Percentiles rank a stretch among this genome's conserved stretches.
Evolutionary conservation across 108 stramenopile species (phyloP).

Genomic region (Skeletonema marinoi): DNA sequence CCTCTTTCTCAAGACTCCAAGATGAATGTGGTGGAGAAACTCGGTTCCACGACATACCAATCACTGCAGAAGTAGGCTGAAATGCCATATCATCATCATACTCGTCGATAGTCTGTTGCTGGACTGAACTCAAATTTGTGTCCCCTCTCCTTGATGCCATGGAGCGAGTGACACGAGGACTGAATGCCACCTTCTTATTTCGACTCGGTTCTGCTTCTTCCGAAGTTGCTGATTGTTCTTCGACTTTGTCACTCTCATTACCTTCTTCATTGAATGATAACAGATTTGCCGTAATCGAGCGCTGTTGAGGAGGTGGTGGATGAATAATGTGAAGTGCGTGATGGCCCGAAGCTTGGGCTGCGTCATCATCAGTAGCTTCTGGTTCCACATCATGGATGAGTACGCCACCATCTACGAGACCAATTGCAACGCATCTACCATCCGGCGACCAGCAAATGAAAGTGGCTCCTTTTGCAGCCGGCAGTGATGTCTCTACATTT

Average conservation of each 20-base stretch:
- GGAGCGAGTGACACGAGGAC: constrained; percentile 42
- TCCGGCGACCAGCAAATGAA: constrained; percentile 74
- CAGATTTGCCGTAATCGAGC: not conserved
- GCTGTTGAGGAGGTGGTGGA: not conserved
- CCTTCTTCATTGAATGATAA: not conserved
- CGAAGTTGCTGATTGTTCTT: not conserved
- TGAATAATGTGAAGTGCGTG: constrained; percentile 1
- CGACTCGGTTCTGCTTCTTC: not conserved
- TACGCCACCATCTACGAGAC: constrained; percentile 43
- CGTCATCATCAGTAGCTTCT: not conserved
- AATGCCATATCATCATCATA: not conserved
- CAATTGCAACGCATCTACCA: constrained; percentile 71
- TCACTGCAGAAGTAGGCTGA: constrained; percentile 8
- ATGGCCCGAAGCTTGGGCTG: constrained; percentile 1
- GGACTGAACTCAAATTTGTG: not conserved
- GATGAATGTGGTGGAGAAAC: constrained; percentile 20
- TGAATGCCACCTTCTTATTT: constrained; percentile 5
- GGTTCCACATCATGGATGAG: constrained; percentile 63
- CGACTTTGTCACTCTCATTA: not conserved
- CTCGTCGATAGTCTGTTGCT: not conserved
- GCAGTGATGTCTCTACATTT: not conserved
- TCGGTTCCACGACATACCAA: constrained; percentile 44
- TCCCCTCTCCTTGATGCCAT: constrained; percentile 23
- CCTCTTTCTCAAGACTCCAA: constrained; percentile 3
- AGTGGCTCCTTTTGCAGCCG: constrained; percentile 4